Percentiles rank a stretch among this genome's conserved stretches.
Evolutionary conservation across 2,329 filamentous ascomycete species (phyloP).

Genomic region (Alternaria alternata): DNA sequence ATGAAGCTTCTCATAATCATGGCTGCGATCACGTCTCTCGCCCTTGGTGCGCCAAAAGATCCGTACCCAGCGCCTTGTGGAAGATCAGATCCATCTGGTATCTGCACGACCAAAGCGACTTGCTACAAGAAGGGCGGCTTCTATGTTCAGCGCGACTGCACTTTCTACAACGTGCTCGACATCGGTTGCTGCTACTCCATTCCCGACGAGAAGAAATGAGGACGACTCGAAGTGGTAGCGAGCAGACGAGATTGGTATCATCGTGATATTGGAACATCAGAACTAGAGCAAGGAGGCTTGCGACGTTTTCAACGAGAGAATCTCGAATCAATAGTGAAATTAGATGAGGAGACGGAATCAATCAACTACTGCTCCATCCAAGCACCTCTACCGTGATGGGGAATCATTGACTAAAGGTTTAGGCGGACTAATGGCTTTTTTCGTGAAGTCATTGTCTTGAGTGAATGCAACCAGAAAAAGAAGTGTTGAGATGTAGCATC

Average conservation of each 20-base stretch:
- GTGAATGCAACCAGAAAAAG: neutral
- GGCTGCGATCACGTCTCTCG: constrained; percentile 26
- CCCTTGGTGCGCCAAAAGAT: constrained; percentile 30
- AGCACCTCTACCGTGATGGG: neutral
- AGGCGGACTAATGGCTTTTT: neutral
- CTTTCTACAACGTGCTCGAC: constrained; percentile 41
- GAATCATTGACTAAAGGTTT: neutral
- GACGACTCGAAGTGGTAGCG: neutral
- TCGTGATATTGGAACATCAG: neutral
- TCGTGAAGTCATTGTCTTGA: neutral
- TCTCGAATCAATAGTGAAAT: neutral
- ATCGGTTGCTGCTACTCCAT: constrained; percentile 43
- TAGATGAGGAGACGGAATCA: neutral
- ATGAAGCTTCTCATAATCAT: constrained; percentile 27
- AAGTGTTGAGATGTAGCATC: neutral
- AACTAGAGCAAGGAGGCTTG: neutral
- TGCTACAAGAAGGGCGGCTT: constrained; percentile 38
- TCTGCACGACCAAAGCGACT: constrained; percentile 36
- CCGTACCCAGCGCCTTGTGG: constrained; percentile 42
- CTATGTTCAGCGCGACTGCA: constrained; percentile 42
- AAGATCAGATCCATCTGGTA: constrained; percentile 36
- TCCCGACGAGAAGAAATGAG: constrained; percentile 26
- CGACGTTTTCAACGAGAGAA: neutral
- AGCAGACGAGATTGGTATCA: neutral
- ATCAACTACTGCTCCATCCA: neutral